Conservation (phyloP, 2,329 filamentous ascomycete species). For the Colletotrichum godetiae region DNA sequence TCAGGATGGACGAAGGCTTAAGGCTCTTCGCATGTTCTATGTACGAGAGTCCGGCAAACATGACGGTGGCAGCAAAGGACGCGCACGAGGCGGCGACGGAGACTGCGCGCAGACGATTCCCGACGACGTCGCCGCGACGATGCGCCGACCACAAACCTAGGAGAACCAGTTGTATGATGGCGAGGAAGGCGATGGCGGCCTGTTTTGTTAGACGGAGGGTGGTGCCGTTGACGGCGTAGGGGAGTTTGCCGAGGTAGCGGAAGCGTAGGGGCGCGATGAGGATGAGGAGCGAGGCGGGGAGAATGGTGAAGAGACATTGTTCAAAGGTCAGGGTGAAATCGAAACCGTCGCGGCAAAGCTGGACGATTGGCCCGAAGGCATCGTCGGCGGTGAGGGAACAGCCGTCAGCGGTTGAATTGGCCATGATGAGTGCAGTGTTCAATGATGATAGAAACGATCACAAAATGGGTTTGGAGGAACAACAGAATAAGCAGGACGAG, state of each 20-base stretch:
- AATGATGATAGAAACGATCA: background rate
- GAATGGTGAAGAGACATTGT: conserved; percentile 42
- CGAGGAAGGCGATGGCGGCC: conserved; percentile 41
- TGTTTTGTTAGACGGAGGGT: conserved; percentile 39
- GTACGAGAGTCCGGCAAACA: conserved; percentile 48
- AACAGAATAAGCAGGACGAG: fast-evolving
- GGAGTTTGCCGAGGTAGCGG: conserved; percentile 39
- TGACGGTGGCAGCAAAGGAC: conserved; percentile 46
- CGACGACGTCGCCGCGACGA: background rate
- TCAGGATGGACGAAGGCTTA: conserved; percentile 47
- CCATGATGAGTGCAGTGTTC: background rate
- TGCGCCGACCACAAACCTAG: conserved; percentile 45
- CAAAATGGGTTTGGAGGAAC: background rate
- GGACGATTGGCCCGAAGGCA: conserved; percentile 41
- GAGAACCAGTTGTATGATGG: conserved; percentile 46
- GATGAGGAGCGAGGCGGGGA: conserved; percentile 45
- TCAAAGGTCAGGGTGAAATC: conserved; percentile 48
- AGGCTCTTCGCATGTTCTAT: conserved; percentile 49
- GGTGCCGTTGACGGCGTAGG: conserved; percentile 41
- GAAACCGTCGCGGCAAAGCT: conserved; percentile 37
- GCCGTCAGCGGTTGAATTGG: conserved; percentile 4
- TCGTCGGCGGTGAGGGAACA: conserved; percentile 29
- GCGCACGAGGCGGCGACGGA: conserved; percentile 46
- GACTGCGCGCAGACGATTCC: conserved; percentile 39
- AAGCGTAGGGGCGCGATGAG: conserved; percentile 46